Percentiles rank a stretch among this genome's conserved stretches.
Conservation (phyloP, 495 filamentous ascomycete species). For the Neurospora pannonica region DNA sequence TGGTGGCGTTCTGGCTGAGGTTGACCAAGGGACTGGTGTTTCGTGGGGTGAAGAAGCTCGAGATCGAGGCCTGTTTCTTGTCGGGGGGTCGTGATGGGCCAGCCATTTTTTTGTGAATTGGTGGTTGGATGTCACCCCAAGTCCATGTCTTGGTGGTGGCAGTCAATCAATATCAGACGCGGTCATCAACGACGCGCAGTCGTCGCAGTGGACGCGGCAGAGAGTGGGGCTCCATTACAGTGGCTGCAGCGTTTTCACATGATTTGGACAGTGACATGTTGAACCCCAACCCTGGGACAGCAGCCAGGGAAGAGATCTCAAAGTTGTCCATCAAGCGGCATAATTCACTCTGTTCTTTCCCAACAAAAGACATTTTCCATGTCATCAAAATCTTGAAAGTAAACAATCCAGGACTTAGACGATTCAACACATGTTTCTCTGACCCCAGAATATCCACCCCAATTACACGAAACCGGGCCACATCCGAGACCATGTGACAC, state of each 20-base stretch:
- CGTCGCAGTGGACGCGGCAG: neutral
- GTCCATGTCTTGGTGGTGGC: neutral
- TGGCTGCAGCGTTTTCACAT: neutral
- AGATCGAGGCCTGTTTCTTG: conserved; percentile 73
- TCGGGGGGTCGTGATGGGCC: conserved; percentile 23
- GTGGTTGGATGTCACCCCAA: conserved; percentile 14
- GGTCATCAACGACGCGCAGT: neutral
- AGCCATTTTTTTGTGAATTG: conserved; percentile 23
- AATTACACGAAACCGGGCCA: neutral
- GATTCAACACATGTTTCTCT: neutral
- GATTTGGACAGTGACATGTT: neutral
- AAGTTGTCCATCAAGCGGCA: neutral
- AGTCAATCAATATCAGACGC: neutral
- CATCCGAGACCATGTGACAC: neutral
- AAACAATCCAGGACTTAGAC: neutral
- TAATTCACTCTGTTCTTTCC: neutral
- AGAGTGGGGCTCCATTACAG: neutral
- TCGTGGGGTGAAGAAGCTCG: conserved; percentile 75
- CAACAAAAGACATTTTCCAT: neutral
- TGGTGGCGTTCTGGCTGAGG: conserved; percentile 10
- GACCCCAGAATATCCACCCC: neutral
- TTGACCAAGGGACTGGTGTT: conserved; percentile 28
- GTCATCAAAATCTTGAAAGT: neutral
- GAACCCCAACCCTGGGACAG: neutral
- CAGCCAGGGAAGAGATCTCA: too few species aligned